Evolutionary conservation across 2,329 filamentous ascomycete species (phyloP), one percentile per base, ranked within the genome.

Genomic region (Alternaria arbusti): DNA sequence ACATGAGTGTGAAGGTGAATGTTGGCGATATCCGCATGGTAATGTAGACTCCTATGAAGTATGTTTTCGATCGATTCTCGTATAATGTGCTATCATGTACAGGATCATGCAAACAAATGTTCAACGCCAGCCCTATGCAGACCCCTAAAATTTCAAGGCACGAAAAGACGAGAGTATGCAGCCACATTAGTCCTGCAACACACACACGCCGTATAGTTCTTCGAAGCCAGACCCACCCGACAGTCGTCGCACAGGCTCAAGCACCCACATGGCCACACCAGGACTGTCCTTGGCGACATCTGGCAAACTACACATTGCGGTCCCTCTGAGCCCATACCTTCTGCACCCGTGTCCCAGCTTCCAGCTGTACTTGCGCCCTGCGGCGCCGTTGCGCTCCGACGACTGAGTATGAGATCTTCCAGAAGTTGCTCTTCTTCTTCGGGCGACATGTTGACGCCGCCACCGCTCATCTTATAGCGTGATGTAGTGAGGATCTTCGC

Each of bases 241-340:
- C 96, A 98, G 70, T 98, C 96, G 78, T 99, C 96, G 77, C 96
- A 98, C 12, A 98, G 86, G 70, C 93, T 95, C 61, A 99, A 85
- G 77, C 96, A 99, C 3, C 96, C 91, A 78, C 96, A 99, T 0
- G 96, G 96, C 96, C 96, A 98, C 2, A 97, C 91, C 58, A 99
- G 91, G 64, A 98, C 91, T 8, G 92, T 96, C 17, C 96, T 86
- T 4, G 94, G 89, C n/a, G 88, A 87, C 58, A 89, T 89, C 78
- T 98, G 95, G 77, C 96, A 99, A 5, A 99, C 93, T 1, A 98
- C 96, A 74, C 96, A 99, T 70, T 92, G 91, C 3, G 94, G 93
- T 0, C 93, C 90, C 44, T 86, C 88, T 28, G 89, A 87, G 1
- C 91, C 92, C 75, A 94, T 87, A 1, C 91, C 91, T 6, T 88